Conservation (phyloP, 495 filamentous ascomycete genomes). For the Cairneyella variabilis region DNA sequence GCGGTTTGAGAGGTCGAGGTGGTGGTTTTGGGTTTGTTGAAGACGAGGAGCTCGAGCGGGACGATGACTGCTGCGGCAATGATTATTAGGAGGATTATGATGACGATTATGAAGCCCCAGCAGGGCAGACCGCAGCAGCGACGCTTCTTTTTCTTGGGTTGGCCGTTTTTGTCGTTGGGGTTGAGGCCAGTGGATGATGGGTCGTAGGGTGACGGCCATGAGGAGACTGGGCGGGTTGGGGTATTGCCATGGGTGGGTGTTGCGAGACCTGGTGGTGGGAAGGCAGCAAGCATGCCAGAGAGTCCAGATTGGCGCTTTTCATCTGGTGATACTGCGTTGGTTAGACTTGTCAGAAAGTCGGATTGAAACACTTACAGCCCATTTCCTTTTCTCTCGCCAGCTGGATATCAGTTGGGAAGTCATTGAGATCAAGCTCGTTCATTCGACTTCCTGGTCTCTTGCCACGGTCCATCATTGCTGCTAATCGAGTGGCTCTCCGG, state of each 20-base stretch:
- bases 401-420: constrained; percentile 34
- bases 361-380: constrained; percentile 29
- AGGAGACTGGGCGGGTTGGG: constrained; percentile 16
- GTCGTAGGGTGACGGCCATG: constrained; percentile 18
- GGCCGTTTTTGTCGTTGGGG: not conserved
- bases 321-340: constrained; percentile 31
- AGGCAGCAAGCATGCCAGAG: constrained; percentile 87
- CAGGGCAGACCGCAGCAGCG: constrained; percentile 74
- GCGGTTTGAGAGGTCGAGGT: constrained; percentile 31
- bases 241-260: constrained; percentile 16
- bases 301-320: constrained; percentile 55
- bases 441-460: constrained; percentile 68
- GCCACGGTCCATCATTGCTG: constrained; percentile 83
- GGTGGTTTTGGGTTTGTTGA: constrained; percentile 43
- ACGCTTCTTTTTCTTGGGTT: constrained; percentile 21
- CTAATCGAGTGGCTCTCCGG: constrained; percentile 77
- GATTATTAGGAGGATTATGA: constrained; percentile 66
- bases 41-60: constrained; percentile 75
- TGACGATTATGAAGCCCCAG: constrained; percentile 70
- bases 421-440: constrained; percentile 35
- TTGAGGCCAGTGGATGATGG: not conserved
- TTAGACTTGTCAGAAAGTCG: constrained; percentile 25
- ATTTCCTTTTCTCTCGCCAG: constrained; percentile 33
- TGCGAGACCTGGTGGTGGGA: constrained; percentile 68
- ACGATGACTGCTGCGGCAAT: constrained; percentile 85